These are phyloP conservation scores for Lipomyces kockii DNA, from an alignment of 805 yeast species.

Conservation along the genomic window DNA sequence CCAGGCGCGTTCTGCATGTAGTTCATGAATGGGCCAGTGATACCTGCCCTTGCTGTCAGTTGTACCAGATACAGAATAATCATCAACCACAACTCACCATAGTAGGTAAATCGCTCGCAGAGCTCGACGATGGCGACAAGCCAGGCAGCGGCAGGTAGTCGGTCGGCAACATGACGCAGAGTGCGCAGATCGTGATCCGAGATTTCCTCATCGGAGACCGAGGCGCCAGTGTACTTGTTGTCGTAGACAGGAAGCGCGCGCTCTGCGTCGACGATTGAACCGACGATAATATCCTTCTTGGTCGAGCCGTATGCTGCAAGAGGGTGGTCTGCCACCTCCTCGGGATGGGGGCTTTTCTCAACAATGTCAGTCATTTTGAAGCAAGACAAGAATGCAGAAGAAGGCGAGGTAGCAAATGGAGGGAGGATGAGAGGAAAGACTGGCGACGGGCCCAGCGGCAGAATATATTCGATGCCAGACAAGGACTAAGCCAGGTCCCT, in stretches of 20 bases:
- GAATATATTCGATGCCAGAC: background rate
- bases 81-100: conserved; percentile 52
- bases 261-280: conserved; percentile 4
- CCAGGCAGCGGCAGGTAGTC: conserved; percentile 61
- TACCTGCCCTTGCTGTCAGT: conserved; percentile 24
- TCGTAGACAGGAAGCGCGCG: conserved; percentile 9
- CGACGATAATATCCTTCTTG: conserved; percentile 8
- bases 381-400: background rate
- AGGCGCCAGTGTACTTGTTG: conserved; percentile 1
- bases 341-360: conserved; percentile 25
- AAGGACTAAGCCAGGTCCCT: background rate
- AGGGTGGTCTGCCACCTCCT: conserved; percentile 13
- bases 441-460: background rate
- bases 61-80: background rate
- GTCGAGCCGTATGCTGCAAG: conserved; percentile 19
- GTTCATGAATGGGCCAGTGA: conserved; percentile 75
- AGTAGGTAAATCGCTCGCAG: conserved; percentile 80
- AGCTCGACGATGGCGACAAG: conserved; percentile 73
- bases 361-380: conserved; percentile 19
- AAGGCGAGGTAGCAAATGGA: background rate
- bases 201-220: conserved; percentile 43
- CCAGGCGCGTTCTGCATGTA: conserved; percentile 63
- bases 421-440: background rate
- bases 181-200: conserved; percentile 60
- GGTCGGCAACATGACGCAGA: conserved; percentile 58